Evolutionary conservation across 2,329 filamentous ascomycete genomes (phyloP), one percentile per base, ranked within the genome.

Genomic region (Cytospora schulzeri): DNA sequence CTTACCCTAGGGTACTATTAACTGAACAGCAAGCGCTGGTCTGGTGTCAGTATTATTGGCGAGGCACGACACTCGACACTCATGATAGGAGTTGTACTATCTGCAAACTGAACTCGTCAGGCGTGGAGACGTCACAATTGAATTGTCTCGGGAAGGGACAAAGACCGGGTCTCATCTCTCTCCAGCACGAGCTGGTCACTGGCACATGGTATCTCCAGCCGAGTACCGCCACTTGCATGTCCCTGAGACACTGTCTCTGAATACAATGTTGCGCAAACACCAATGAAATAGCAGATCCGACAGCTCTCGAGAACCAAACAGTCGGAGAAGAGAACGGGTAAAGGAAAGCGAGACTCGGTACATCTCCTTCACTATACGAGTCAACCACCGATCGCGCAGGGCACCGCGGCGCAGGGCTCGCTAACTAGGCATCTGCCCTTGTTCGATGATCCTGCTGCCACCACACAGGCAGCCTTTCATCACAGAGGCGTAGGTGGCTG

Each of bases 391-490:
- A 57, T 54, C 75, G 4, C 71, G 63, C 57, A 73, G 74, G 0
- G 66, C 73, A 6, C 68, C 68, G 0, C 75, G 74, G 1, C 60
- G 58, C n/a, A n/a, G n/a, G n/a, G n/a, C n/a, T n/a, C n/a, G n/a
- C n/a, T n/a, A n/a, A n/a, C 5, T 70, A 66, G 9, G 61, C 56
- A 60, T 78, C 76, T 1, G 71, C 70, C 61, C n/a, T 75, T 68
- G 57, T 78, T 78, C 45, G 66, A 78, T 69, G 19, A 77, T 63
- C 55, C 70, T 73, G 0, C 67, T 68, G 14, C 54, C 62, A 33
- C 72, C 71, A 50, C 75, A 76, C 2, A 65, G 0, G 69, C 66
- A 0, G 68, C 66, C 45, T 56, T 75, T 68, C 0, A 76, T 55
- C 1, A 51, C 22, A n/a, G 73, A 73, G 1, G 73, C 72, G 54